These are phyloP conservation scores for Eimeria sp. DNA, from an alignment of 169 alveolate species.

Conservation along the genomic window DNA sequence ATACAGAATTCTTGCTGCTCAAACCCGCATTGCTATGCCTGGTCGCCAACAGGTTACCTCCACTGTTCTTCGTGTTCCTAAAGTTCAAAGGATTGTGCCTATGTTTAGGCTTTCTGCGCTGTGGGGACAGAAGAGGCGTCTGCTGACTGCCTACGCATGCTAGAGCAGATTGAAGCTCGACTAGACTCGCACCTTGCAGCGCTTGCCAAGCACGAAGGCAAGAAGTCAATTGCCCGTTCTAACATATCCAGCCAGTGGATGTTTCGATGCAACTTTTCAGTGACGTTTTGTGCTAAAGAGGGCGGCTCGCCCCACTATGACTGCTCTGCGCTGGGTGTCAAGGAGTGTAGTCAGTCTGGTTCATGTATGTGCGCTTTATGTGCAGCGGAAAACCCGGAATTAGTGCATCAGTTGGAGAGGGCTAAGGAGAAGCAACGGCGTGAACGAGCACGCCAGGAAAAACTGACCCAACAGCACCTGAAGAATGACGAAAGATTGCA, in stretches of 20 bases:
- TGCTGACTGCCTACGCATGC: conserved; percentile 72
- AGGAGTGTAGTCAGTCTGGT: not conserved
- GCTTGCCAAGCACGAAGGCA: conserved; percentile 78
- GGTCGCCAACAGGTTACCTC: not conserved
- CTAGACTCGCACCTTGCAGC: conserved; percentile 76
- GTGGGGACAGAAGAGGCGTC: conserved; percentile 73
- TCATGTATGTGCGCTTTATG: not conserved
- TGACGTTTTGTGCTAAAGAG: not conserved
- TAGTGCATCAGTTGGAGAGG: conserved; percentile 67
- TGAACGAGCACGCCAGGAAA: conserved; percentile 81
- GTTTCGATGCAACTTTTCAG: not conserved
- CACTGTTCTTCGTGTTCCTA: not conserved
- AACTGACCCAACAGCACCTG: conserved; percentile 75
- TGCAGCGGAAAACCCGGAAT: conserved; percentile 82
- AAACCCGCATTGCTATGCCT: not conserved
- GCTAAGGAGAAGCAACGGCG: conserved; percentile 83
- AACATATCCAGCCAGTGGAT: not conserved
- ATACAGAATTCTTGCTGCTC: not conserved
- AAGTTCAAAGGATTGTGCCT: not conserved
- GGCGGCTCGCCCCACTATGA: not conserved
- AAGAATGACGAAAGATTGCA: conserved; percentile 82
- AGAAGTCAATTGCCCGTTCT: not conserved
- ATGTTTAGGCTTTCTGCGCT: conserved; percentile 10
- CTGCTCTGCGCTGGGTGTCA: not conserved
- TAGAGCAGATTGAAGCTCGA: conserved; percentile 81